Base-by-base conservation (phyloP, 441 rosid genomes). In the Arabidopsis hybrid region DNA sequence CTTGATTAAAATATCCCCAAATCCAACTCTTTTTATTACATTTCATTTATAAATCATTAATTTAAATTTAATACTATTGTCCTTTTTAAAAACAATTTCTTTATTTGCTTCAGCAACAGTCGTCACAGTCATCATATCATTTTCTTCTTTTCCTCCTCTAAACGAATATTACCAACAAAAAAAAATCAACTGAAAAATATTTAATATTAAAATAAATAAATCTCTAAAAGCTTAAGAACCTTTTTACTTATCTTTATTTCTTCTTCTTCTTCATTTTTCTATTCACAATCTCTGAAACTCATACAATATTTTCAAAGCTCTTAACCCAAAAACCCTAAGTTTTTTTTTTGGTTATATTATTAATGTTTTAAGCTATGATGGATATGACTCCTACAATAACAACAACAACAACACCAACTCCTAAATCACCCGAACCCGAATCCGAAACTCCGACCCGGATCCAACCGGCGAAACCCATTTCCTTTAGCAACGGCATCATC, bases 401-500 rank as follows among this genome's bases (percentile, higher is more conserved):
- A 14, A 67, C 63, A 55, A 68, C 74, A 35, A 65, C 58, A 14
- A 53, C 36, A 13, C 1, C 79, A 40, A 26, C 32, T 56, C 75
- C 76, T 9, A 71, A 72, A 71, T 60, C 76, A 51, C 82, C 79
- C 2, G 93, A 91, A 58, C 86, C 81, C 31, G 90, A 85, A 42
- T 71, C 85, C 53, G 91, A 88, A 63, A 80, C 86, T 6, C 83
- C 88, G 8, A 75, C 78, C 38, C 83, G 86, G 85, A 86, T 86
- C 90, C 92, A 82, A 40, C 81, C 83, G 0, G 78, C 81, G 3
- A 89, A 88, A 85, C 86, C 89, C 53, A 21, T 85, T n/a, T 76
- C 87, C 60, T 82, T 83, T 83, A 81, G 85, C 65, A 89, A 91
- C 85, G 97, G 97, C 1, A 84, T 85, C 67, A 86, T 88, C 67